phyloP scores from a whole-genome alignment of 768 basidiomycete species.

The Dacryopinax spathularia region DNA sequence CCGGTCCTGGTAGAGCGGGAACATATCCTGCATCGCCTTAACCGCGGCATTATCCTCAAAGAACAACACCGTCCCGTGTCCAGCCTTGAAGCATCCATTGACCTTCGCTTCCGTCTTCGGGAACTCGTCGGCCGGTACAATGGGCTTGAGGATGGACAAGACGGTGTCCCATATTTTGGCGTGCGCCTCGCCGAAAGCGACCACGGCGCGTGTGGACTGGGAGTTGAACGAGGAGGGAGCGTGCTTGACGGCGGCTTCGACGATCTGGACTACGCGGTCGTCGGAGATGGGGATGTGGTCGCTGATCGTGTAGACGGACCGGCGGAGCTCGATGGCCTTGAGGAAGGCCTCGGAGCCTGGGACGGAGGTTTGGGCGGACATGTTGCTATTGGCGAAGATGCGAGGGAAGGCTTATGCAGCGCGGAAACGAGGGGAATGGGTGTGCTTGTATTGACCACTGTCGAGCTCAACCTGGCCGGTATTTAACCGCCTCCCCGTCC shows the following conservation, averaged over 20 bases:
- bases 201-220: constrained; percentile 23
- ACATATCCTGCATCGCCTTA: constrained; percentile 12
- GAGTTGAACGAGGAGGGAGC: constrained; percentile 26
- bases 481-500: too few species aligned
- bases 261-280: constrained; percentile 19
- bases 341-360: constrained; percentile 14
- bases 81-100: constrained; percentile 18
- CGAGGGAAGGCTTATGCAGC: too few species aligned
- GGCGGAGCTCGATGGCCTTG: constrained; percentile 21
- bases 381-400: too few species aligned
- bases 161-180: constrained; percentile 20
- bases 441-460: too few species aligned
- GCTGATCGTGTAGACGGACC: constrained; percentile 22
- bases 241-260: constrained; percentile 23
- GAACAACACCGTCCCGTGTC: constrained; percentile 26
- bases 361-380: too few species aligned
- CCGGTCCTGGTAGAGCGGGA: constrained; percentile 11
- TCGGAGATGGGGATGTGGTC: constrained; percentile 19
- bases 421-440: too few species aligned
- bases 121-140: constrained; percentile 10
- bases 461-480: too few species aligned
- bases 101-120: constrained; percentile 12
- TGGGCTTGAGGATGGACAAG: constrained; percentile 11
- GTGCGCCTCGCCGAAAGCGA: constrained; percentile 22
- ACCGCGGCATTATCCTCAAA: constrained; percentile 21